phyloP scores from a whole-genome alignment of 2,329 filamentous ascomycete species.

The Graphilbum sp. region DNA sequence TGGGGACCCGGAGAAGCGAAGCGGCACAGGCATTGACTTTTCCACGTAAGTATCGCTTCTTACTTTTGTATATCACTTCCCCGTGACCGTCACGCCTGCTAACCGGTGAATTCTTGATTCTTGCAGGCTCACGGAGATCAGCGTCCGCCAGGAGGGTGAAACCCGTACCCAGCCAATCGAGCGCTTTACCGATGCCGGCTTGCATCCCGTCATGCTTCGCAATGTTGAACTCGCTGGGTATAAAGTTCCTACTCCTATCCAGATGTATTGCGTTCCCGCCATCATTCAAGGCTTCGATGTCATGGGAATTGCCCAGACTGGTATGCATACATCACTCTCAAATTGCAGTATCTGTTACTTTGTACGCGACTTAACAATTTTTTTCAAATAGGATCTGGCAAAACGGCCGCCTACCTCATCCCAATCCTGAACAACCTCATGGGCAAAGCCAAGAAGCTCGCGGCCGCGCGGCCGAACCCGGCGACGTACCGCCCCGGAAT shows the following conservation, averaged over 20 bases:
- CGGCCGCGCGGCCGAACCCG: constrained; percentile 57
- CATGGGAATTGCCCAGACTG: constrained; percentile 83
- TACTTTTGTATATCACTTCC: constrained; percentile 2
- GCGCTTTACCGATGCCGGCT: constrained; percentile 56
- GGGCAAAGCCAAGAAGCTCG: constrained; percentile 85
- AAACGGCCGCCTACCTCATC: constrained; percentile 84
- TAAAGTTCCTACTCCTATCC: constrained; percentile 63
- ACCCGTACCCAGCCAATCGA: constrained; percentile 32
- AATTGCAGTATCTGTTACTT: too few species aligned
- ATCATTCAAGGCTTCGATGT: constrained; percentile 64
- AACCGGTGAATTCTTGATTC: too few species aligned
- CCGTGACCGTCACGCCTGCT: too few species aligned
- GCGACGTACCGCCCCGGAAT: constrained; percentile 32
- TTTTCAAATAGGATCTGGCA: constrained; percentile 64
- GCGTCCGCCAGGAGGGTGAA: constrained; percentile 40
- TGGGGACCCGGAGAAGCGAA: constrained; percentile 33
- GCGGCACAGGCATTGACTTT: constrained; percentile 42
- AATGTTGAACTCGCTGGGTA: constrained; percentile 67
- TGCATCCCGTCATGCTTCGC: constrained; percentile 68
- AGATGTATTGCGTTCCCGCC: constrained; percentile 69
- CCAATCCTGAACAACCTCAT: constrained; percentile 82
- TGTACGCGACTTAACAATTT: neutral
- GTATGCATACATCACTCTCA: constrained; percentile 39
- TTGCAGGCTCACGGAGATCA: constrained; percentile 36
- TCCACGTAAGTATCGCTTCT: constrained; percentile 18